phyloP scores from a whole-genome alignment of 495 filamentous ascomycete species.

The Aspergillus cristatus region DNA sequence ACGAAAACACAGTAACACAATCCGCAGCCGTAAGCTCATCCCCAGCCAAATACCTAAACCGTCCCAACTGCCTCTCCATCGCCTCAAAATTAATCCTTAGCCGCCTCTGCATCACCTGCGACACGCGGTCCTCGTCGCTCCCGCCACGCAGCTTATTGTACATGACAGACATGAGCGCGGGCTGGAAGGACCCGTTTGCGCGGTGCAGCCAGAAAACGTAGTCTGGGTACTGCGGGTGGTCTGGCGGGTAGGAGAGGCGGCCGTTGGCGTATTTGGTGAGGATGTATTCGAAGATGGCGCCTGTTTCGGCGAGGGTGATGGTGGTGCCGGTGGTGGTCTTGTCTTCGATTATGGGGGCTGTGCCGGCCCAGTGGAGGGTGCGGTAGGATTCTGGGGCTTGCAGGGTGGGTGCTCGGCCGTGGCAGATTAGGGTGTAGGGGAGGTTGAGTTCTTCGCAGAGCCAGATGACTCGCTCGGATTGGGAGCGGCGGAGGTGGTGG shows the following conservation, averaged over 20 bases:
- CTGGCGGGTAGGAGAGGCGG: conserved; percentile 30
- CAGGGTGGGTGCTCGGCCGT: conserved; percentile 42
- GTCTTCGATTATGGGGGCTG: conserved; percentile 50
- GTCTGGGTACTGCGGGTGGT: conserved; percentile 37
- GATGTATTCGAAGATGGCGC: conserved; percentile 50
- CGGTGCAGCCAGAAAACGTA: conserved; percentile 57
- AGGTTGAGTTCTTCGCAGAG: conserved; percentile 55
- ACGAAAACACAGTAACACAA: conserved; percentile 44
- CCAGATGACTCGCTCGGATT: conserved; percentile 54
- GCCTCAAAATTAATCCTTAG: neutral
- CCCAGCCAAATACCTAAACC: neutral
- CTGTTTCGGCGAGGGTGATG: conserved; percentile 43
- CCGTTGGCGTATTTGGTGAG: conserved; percentile 40
- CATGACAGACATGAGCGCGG: neutral
- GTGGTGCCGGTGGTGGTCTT: no score
- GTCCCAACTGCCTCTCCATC: neutral
- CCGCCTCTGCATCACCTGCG: neutral
- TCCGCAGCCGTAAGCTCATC: conserved; percentile 48
- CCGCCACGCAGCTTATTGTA: neutral
- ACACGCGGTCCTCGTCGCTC: neutral
- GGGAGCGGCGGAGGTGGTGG: conserved; percentile 47
- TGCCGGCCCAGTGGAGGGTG: conserved; percentile 40
- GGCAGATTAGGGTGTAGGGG: conserved; percentile 39
- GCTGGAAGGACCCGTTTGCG: conserved; percentile 33
- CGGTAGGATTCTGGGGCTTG: conserved; percentile 45